Evolutionary conservation across 179 eudicot species (phyloP), one percentile per base, ranked within the genome.

Genomic region (Nepenthes alata): DNA sequence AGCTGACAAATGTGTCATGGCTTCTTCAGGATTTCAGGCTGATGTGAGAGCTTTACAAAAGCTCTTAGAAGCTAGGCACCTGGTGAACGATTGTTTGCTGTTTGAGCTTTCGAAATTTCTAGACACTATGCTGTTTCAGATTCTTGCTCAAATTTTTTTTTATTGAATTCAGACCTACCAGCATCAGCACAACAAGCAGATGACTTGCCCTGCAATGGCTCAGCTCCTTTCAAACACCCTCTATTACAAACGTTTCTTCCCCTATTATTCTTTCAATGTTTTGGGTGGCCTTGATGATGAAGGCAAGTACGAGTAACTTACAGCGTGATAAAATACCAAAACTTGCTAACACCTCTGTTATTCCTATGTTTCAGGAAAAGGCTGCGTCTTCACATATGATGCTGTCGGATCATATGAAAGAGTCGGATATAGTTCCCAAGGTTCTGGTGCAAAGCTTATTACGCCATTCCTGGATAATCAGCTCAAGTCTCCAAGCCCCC

Each of bases 181-280:
- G 70, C 96, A 86, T 72, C 98, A 93, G 62, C 96, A 89, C 78
- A 89, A 86, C 75, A 86, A 89, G 76, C 96, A 93, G 65, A 91
- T 93, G 96, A 86, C 93, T 71, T 93, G 98, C 64, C 95, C 98
- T 57, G 96, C 85, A 62, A 86, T 93, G 95, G 98, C 85, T 56
- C 95, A 93, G 68, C 82, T 93, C 68, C 91, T 91, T 12, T 91
- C 96, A 12, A 91, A 91, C 82, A 91, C 98, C 8, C 83, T 93
- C 15, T 93, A 89, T 76, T 89, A 84, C 75, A 93, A 93, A 61
- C 89, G 98, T 37, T 93, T 93, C 85, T 89, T 91, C 66, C 98
- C 96, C 10, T 91, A 91, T 58, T 91, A 86, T 67, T 85, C 96
- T 37, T 91, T 91, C 73, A 89, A 89, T 69, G 98, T 91, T 54